These are phyloP conservation scores for Mortierella polycephala DNA, from an alignment of 371 early-diverging fungal species.

Conservation along the genomic window DNA sequence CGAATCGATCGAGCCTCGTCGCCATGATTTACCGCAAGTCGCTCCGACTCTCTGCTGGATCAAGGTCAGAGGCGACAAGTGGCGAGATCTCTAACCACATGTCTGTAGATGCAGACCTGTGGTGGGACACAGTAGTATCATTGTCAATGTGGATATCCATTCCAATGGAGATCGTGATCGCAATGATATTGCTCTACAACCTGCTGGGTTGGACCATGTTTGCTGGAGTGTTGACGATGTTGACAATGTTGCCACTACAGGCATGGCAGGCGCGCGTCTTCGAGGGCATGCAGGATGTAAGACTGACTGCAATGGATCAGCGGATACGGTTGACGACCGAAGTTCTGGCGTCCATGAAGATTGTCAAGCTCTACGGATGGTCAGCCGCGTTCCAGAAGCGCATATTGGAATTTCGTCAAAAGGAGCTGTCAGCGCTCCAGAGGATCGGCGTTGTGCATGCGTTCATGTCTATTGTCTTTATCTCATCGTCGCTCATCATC, in stretches of 20 bases:
- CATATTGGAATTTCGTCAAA: constrained; percentile 22
- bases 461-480: constrained; percentile 39
- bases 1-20: constrained; percentile 16
- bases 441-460: constrained; percentile 31
- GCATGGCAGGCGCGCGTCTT: constrained; percentile 22
- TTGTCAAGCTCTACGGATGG: constrained; percentile 62
- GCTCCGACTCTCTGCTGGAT: constrained; percentile 28
- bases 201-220: constrained; percentile 43
- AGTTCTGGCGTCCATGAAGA: constrained; percentile 55
- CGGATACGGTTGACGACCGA: constrained; percentile 65
- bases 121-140: constrained; percentile 22
- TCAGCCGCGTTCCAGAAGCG: constrained; percentile 30
- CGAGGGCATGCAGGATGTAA: constrained; percentile 24
- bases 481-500: constrained; percentile 45
- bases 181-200: constrained; percentile 57
- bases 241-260: constrained; percentile 22
- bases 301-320: constrained; percentile 62
- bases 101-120: constrained; percentile 38
- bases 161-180: constrained; percentile 39
- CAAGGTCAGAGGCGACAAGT: constrained; percentile 13
- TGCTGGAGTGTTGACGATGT: constrained; percentile 27
- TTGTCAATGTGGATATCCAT: constrained; percentile 33
- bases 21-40: constrained; percentile 44
- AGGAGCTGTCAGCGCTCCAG: constrained; percentile 26
- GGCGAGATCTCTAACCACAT: constrained; percentile 42